These are phyloP conservation scores for Ustilago hordei DNA, from an alignment of 1,284 basidiomycete species.

Conservation along the genomic window DNA sequence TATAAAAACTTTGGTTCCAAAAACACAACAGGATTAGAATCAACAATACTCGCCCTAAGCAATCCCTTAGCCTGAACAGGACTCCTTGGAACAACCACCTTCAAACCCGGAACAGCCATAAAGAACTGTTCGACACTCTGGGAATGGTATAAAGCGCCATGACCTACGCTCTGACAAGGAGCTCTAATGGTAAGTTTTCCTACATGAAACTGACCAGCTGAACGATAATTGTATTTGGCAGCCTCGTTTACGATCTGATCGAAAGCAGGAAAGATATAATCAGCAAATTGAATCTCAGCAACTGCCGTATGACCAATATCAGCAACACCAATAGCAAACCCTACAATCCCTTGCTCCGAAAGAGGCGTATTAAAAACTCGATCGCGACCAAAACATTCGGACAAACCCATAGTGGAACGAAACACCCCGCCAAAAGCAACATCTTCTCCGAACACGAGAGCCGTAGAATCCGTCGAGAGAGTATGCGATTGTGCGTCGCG, in stretches of 20 bases:
- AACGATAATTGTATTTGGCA: conserved; percentile 90
- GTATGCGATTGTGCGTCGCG: conserved; percentile 62
- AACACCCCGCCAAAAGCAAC: conserved; percentile 87
- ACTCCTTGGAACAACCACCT: conserved; percentile 91
- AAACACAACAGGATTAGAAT: conserved; percentile 92
- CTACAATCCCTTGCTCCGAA: conserved; percentile 82
- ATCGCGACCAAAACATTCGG: conserved; percentile 81
- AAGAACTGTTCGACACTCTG: conserved; percentile 96
- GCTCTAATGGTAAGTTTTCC: conserved; percentile 88
- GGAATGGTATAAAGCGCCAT: conserved; percentile 86
- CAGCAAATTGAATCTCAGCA: conserved; percentile 83
- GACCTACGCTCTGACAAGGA: conserved; percentile 53
- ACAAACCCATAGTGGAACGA: conserved; percentile 87
- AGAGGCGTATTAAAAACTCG: conserved; percentile 59
- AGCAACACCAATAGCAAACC: conserved; percentile 91
- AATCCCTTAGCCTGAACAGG: conserved; percentile 95
- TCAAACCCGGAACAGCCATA: conserved; percentile 83
- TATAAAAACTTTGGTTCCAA: conserved; percentile 94
- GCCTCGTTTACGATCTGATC: conserved; percentile 91
- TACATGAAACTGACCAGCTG: conserved; percentile 83
- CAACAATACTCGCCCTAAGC: conserved; percentile 83
- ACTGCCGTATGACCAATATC: conserved; percentile 94
- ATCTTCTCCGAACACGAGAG: conserved; percentile 83
- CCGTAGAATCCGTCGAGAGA: conserved; percentile 76
- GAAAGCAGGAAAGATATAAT: conserved; percentile 56